Conservation (phyloP, 805 yeast genomes). For the Candida alai region DNA sequence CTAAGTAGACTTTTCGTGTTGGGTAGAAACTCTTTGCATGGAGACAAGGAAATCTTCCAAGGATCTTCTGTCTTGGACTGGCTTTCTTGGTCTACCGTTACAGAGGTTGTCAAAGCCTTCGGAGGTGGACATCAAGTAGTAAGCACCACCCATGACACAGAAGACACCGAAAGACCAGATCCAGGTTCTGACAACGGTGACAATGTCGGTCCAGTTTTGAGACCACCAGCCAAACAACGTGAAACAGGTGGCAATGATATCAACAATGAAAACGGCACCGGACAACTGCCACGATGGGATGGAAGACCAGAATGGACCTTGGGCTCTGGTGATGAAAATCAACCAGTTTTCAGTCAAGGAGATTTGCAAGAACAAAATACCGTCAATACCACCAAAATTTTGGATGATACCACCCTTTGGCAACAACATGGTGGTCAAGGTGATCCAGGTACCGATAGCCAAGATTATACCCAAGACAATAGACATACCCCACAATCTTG, state of each 20-base stretch:
- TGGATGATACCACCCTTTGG: conserved; percentile 91
- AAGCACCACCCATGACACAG: conserved; percentile 95
- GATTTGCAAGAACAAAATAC: conserved; percentile 90
- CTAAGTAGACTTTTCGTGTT: conserved; percentile 77
- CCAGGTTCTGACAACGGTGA: conserved; percentile 92
- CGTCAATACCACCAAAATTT: conserved; percentile 92
- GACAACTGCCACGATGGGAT: conserved; percentile 94
- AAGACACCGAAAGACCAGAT: conserved; percentile 94
- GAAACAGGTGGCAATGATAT: conserved; percentile 88
- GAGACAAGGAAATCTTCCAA: conserved; percentile 81
- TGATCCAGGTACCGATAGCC: conserved; percentile 92
- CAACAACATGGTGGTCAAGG: conserved; percentile 90
- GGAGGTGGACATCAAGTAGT: conserved; percentile 86
- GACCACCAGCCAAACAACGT: conserved; percentile 96
- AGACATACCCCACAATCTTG: conserved; percentile 97
- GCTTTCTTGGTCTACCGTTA: conserved; percentile 71
- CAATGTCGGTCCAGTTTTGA: conserved; percentile 95
- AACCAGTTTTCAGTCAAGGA: conserved; percentile 96
- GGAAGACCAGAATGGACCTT: conserved; percentile 98
- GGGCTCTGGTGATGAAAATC: conserved; percentile 94
- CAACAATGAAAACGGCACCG: conserved; percentile 90
- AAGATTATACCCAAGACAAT: conserved; percentile 78
- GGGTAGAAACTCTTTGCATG: conserved; percentile 87
- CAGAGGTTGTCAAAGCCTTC: conserved; percentile 76
- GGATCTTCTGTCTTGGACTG: conserved; percentile 56